Base-by-base conservation (phyloP, 768 basidiomycete species). In the Phanerochaete sordida region DNA sequence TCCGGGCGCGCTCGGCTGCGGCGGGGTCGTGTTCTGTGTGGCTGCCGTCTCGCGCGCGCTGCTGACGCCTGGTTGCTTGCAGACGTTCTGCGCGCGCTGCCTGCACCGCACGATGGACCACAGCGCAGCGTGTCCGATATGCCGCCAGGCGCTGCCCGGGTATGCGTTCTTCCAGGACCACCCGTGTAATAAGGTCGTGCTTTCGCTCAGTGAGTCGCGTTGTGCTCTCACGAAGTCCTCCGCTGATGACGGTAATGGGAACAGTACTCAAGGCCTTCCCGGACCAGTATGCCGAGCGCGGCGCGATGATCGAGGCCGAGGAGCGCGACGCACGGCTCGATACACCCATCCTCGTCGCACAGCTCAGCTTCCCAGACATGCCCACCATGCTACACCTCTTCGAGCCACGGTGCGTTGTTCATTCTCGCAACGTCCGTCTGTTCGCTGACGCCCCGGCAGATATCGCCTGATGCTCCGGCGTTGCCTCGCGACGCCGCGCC, bases 401-500 rank as follows among this genome's bases (percentile, higher is more conserved):
- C 70, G 96, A 98, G 72, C 96, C 96, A 0, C 82, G 91, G 77
- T 85, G 60, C 44, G 68, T 57, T 31, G 7, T 30, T n/a, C 21
- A 15, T 31, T 1, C 30, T 15, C 12, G 4, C 50, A 8, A 19
- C 28, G 8, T 19, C 47, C 33, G 33, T 13, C 7, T 35, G n/a
- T n/a, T 8, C n/a, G 31, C 53, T 43, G 5, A 39, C 35, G 8
- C 23, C 53, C 6, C 53, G 19, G 21, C 59, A 87, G 87, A 66
- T 95, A 98, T 72, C 88, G 96, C 7, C 81, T 98, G 53, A 98
- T 98, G 96, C 87, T 98, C 56, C 90, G 96, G 24, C 86, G 96
- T n/a, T 94, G 91, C 70, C 86, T 98, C 59, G 88, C 93, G 66
- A 84, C 81, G 16, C 77, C 83, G 4, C 76, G 76, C 45, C 91